Evolutionary conservation across 2,329 filamentous ascomycete species (phyloP).

Genomic region (Aspergillus hortae): DNA sequence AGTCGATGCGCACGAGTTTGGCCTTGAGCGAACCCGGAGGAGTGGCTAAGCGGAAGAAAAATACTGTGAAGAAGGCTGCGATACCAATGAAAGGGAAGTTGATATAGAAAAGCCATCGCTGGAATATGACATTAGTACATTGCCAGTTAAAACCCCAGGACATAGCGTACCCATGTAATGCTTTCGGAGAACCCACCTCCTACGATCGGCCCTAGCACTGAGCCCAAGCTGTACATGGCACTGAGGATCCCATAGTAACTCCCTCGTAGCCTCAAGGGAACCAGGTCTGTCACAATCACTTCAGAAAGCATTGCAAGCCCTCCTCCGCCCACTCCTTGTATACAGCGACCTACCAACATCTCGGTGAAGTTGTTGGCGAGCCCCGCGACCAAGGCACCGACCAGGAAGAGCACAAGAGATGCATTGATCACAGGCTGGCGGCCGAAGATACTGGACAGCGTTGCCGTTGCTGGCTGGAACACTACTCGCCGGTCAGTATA

Average conservation of each 20-base stretch:
- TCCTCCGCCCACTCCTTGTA: constrained; percentile 53
- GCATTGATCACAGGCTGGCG: constrained; percentile 42
- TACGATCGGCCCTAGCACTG: constrained; percentile 46
- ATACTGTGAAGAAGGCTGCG: constrained; percentile 16
- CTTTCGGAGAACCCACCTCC: constrained; percentile 25
- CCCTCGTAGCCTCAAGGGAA: constrained; percentile 36
- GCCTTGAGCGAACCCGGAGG: constrained; percentile 1
- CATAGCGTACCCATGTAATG: constrained; percentile 14
- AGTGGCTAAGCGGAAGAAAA: constrained; percentile 15
- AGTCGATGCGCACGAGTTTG: constrained; percentile 44
- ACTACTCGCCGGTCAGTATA: constrained; percentile 5
- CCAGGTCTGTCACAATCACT: constrained; percentile 46
- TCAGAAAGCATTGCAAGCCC: constrained; percentile 42
- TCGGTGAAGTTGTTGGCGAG: constrained; percentile 42
- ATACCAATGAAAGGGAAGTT: constrained; percentile 26
- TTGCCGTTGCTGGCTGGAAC: constrained; percentile 50
- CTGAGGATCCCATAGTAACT: constrained; percentile 23
- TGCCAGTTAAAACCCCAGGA: neutral
- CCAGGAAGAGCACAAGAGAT: constrained; percentile 45
- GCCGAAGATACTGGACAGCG: constrained; percentile 54
- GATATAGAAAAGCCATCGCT: constrained; percentile 30
- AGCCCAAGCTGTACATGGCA: constrained; percentile 32
- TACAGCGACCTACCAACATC: constrained; percentile 52
- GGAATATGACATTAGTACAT: no score
- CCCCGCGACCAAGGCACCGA: constrained; percentile 54